phyloP scores from a whole-genome alignment of 2,329 filamentous ascomycete species.

The Colletotrichum magnum region DNA sequence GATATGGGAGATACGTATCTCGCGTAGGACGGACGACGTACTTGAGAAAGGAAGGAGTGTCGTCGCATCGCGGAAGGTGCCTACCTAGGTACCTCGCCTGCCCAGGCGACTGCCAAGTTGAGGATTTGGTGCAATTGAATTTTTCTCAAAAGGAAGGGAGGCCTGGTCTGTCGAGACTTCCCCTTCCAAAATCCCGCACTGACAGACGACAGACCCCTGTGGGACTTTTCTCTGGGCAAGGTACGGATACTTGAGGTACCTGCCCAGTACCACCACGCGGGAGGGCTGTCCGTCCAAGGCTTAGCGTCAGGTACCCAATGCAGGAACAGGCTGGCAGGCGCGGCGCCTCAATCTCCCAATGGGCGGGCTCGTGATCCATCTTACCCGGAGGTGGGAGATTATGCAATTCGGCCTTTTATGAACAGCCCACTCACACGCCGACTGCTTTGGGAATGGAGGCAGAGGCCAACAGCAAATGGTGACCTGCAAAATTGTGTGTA shows the following conservation, averaged over 20 bases:
- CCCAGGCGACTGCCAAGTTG: no score
- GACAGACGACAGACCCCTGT: not conserved
- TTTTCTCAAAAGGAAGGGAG: not conserved
- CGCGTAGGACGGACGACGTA: conserved; percentile 1
- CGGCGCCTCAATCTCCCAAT: conserved; percentile 9
- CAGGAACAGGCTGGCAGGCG: conserved; percentile 18
- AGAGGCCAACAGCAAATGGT: conserved; percentile 6
- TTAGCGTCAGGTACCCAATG: conserved; percentile 37
- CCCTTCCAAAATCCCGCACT: conserved; percentile 21
- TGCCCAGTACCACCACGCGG: not conserved
- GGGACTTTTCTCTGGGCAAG: not conserved
- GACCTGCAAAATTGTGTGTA: conserved; percentile 9
- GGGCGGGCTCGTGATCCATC: not conserved
- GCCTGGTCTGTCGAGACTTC: not conserved
- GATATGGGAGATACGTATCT: no score
- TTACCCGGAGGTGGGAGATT: conserved; percentile 31
- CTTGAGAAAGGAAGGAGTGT: conserved; percentile 23
- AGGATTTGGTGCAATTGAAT: not conserved
- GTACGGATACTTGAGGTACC: not conserved
- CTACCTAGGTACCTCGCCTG: not conserved
- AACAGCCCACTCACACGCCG: conserved; percentile 26
- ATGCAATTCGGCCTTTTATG: conserved; percentile 38
- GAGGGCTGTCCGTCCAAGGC: conserved; percentile 23
- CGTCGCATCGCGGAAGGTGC: not conserved
- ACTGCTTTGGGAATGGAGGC: conserved; percentile 23